phyloP scores from a whole-genome alignment of 257 asterid species.

The Rhazya stricta region DNA sequence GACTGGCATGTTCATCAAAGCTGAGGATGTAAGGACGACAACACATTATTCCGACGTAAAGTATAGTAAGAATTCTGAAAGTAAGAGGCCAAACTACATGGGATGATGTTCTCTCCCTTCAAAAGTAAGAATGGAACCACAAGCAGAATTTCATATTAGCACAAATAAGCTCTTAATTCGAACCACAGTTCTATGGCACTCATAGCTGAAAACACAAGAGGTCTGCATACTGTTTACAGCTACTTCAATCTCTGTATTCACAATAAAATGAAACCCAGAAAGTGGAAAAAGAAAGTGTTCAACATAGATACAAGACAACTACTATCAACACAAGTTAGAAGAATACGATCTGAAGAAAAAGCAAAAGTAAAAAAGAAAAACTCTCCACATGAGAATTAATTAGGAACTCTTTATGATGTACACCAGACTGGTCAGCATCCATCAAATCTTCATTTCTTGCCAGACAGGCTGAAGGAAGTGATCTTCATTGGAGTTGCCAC shows the following conservation, averaged over 20 bases:
- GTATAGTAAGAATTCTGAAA: no score
- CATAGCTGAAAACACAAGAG: no score
- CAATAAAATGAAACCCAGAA: not conserved
- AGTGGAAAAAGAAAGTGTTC: not conserved
- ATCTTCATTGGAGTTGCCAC: conserved; percentile 96
- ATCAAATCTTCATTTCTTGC: conserved; percentile 31
- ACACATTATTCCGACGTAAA: no score
- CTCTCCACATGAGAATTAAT: not conserved
- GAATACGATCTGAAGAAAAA: no score
- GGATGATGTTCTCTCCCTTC: no score
- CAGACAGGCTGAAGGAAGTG: conserved; percentile 87
- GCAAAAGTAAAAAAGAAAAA: not conserved
- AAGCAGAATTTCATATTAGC: not conserved
- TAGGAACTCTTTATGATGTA: not conserved
- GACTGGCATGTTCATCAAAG: no score
- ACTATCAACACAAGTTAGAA: not conserved
- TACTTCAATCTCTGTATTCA: not conserved
- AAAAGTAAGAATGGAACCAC: no score
- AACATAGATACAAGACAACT: not conserved
- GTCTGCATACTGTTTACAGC: not conserved
- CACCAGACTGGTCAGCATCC: not conserved
- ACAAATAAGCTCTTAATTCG: not conserved
- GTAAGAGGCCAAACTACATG: no score
- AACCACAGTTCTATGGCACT: not conserved
- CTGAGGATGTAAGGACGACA: no score